phyloP scores from a whole-genome alignment of 176 grass and related monocot genomes.

The Avena insularis region DNA sequence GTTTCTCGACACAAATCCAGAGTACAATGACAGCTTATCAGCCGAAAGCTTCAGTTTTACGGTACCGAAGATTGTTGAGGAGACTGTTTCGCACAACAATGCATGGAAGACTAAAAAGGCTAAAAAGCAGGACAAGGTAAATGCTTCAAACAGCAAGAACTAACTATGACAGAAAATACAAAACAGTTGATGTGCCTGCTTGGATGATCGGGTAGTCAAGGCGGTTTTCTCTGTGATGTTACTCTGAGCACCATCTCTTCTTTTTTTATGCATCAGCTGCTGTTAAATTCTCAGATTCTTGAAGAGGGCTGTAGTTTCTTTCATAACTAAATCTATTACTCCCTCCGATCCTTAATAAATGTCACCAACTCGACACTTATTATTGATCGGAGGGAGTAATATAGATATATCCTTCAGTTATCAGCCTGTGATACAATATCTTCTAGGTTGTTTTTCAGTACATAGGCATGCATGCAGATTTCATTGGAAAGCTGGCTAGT shows the following conservation, averaged over 20 bases:
- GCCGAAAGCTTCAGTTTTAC: constrained; percentile 73
- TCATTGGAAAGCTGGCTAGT: too few species aligned
- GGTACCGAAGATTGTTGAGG: constrained; percentile 66
- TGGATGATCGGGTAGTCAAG: background rate
- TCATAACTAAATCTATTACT: too few species aligned
- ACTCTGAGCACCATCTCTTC: background rate
- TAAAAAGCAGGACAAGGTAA: constrained; percentile 54
- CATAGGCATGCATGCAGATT: too few species aligned
- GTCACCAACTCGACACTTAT: too few species aligned
- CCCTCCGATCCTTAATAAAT: too few species aligned
- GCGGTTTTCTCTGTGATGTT: background rate
- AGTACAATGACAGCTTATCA: constrained; percentile 65
- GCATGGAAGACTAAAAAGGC: constrained; percentile 53
- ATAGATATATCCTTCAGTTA: too few species aligned
- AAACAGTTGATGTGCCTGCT: background rate
- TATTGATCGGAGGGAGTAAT: too few species aligned
- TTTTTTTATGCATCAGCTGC: background rate
- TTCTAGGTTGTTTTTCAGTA: too few species aligned
- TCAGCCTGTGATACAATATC: too few species aligned
- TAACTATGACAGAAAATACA: background rate
- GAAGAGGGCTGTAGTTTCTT: too few species aligned
- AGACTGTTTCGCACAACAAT: constrained; percentile 59
- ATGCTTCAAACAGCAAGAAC: constrained; percentile 22
- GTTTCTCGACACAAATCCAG: constrained; percentile 72
- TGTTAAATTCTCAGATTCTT: background rate